Percentiles rank a stretch among this genome's conserved stretches.
Evolutionary conservation across 2,329 filamentous ascomycete species (phyloP).

Genomic region (Epichloe coenophiala): DNA sequence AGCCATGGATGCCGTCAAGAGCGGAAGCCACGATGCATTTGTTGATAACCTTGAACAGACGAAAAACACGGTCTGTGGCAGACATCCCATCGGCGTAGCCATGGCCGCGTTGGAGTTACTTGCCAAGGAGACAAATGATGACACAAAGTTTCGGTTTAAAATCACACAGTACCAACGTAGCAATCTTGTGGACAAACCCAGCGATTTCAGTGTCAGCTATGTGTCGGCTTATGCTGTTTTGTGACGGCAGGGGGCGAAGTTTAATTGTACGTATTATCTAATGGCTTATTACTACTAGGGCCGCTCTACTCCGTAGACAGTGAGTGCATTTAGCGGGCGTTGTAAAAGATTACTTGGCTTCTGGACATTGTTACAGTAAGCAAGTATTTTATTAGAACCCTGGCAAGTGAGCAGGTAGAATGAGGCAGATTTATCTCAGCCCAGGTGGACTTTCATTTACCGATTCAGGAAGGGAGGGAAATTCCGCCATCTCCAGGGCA

Average conservation of each 20-base stretch:
- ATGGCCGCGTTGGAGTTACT: slow-evolving; percentile 76
- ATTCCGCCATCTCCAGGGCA: neutral
- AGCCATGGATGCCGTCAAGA: slow-evolving; percentile 75
- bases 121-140: slow-evolving; percentile 23
- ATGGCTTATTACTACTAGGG: no score
- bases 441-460: neutral
- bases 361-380: no score
- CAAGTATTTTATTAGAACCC: no score
- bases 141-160: slow-evolving; percentile 46
- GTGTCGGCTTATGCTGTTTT: slow-evolving; percentile 79
- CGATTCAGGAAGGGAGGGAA: neutral
- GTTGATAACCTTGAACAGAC: slow-evolving; percentile 55
- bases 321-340: no score
- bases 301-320: no score
- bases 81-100: slow-evolving; percentile 85
- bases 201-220: slow-evolving; percentile 87
- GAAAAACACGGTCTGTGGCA: slow-evolving; percentile 82
- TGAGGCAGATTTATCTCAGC: no score
- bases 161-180: slow-evolving; percentile 85
- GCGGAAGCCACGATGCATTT: slow-evolving; percentile 59
- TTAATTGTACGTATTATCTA: neutral
- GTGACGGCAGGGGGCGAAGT: slow-evolving; percentile 18
- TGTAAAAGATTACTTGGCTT: no score
- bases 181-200: slow-evolving; percentile 50
- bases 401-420: no score